Evolutionary conservation across 345 rosid genomes (phyloP).

Genomic region (Hibiscus mutabilis): DNA sequence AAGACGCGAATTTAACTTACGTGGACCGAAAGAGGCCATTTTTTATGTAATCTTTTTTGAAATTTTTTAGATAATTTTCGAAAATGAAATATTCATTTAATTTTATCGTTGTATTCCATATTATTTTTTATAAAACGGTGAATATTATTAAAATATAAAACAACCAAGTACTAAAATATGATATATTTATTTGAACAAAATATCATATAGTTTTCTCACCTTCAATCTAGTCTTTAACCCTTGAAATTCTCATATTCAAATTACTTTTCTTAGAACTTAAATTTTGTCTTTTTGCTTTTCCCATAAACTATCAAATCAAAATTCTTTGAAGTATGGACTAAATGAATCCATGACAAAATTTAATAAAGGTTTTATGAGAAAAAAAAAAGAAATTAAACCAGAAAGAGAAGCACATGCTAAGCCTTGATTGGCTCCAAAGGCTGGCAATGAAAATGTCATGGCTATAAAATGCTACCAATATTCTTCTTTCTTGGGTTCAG

Average conservation of each 20-base stretch:
- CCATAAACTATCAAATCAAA: not conserved
- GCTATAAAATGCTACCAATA: constrained; percentile 12
- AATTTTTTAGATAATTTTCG: no score
- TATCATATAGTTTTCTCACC: not conserved
- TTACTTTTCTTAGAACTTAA: not conserved
- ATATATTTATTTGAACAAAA: not conserved
- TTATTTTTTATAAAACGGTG: no score
- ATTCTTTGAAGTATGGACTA: not conserved
- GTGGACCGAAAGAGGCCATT: no score
- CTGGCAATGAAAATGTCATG: not conserved
- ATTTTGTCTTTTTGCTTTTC: not conserved
- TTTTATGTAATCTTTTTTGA: no score
- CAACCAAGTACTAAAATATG: no score
- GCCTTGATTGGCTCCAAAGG: not conserved
- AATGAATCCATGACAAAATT: not conserved
- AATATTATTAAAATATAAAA: no score
- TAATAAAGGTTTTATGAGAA: not conserved
- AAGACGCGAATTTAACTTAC: no score
- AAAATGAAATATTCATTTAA: no score
- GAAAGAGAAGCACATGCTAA: not conserved
- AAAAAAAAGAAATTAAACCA: not conserved
- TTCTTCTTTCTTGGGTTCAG: constrained; percentile 29
- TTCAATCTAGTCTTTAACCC: no score
- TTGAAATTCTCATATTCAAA: not conserved
- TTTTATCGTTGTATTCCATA: no score